Percentiles rank a stretch among this genome's conserved stretches.
These are phyloP conservation scores for Elaeagnus macrophylla DNA, from an alignment of 306 rosid genomes.

Conservation along the genomic window DNA sequence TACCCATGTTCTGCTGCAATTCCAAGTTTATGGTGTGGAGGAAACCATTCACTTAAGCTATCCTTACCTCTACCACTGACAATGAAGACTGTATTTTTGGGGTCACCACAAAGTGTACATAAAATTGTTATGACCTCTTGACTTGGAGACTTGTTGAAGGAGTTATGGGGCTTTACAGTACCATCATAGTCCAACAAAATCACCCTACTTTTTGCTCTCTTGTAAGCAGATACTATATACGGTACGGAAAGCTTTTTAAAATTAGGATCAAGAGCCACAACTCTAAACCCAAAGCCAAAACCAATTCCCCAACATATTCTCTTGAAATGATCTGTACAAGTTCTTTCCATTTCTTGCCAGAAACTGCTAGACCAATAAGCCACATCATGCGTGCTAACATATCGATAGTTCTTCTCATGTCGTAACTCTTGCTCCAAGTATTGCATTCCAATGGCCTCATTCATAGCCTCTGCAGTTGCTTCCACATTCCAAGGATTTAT, in stretches of 20 bases:
- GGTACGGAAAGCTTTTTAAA: slow-evolving; percentile 43
- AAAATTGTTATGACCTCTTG: slow-evolving; percentile 32
- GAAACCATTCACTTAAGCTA: slow-evolving; percentile 44
- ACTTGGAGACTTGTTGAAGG: slow-evolving; percentile 42
- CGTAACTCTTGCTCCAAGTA: slow-evolving; percentile 52
- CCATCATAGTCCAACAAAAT: slow-evolving; percentile 55
- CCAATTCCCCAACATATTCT: slow-evolving; percentile 64
- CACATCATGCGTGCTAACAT: slow-evolving; percentile 59
- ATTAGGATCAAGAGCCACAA: slow-evolving; percentile 52
- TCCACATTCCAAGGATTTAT: slow-evolving; percentile 63
- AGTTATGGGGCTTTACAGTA: slow-evolving; percentile 48
- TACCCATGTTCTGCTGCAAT: slow-evolving; percentile 59
- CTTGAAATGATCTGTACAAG: slow-evolving; percentile 51
- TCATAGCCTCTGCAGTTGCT: slow-evolving; percentile 58
- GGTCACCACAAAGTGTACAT: slow-evolving; percentile 34
- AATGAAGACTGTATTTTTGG: slow-evolving; percentile 40
- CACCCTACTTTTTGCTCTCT: slow-evolving; percentile 40
- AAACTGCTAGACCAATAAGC: slow-evolving; percentile 58
- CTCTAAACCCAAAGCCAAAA: slow-evolving; percentile 53
- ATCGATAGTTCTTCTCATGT: slow-evolving; percentile 57
- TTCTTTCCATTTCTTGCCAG: slow-evolving; percentile 56
- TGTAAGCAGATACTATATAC: slow-evolving; percentile 35
- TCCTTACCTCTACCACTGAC: slow-evolving; percentile 54
- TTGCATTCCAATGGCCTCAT: slow-evolving; percentile 46
- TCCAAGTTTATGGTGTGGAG: slow-evolving; percentile 43